Conservation (phyloP, 345 rosid genomes). For the Salix dunnii region DNA sequence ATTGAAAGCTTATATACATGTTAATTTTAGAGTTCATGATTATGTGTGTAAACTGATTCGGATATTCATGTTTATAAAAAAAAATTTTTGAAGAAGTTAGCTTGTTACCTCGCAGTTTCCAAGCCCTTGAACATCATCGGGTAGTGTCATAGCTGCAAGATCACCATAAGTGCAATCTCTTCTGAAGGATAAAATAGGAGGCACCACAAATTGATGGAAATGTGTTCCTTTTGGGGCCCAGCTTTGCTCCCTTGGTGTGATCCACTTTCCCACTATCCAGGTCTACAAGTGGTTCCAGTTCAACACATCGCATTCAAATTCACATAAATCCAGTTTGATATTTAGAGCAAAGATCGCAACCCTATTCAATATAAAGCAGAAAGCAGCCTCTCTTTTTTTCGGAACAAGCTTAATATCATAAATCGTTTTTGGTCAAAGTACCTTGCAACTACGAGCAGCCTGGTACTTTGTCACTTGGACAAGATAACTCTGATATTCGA, state of each 20-base stretch:
- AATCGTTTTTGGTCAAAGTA: conserved; percentile 7
- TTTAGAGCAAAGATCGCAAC: not conserved
- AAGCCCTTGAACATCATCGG: conserved; percentile 81
- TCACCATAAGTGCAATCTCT: conserved; percentile 86
- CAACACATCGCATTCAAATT: not conserved
- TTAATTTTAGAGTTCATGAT: too few relatives aligned
- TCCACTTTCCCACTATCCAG: conserved; percentile 99
- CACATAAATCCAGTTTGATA: not conserved
- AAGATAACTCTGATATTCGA: conserved; percentile 66
- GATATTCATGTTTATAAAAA: too few relatives aligned
- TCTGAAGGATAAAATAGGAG: conserved; percentile 72
- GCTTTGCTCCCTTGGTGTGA: conserved; percentile 76
- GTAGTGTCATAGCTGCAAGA: conserved; percentile 97
- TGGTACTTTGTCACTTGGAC: conserved; percentile 95
- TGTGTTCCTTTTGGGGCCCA: conserved; percentile 95
- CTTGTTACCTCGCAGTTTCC: conserved; percentile 77
- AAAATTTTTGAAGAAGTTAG: too few relatives aligned
- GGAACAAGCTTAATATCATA: too few relatives aligned
- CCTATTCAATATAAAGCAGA: not conserved
- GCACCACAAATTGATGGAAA: conserved; percentile 98
- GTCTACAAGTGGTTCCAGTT: conserved; percentile 38
- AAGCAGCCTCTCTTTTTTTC: too few relatives aligned
- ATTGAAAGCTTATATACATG: rapidly evolving
- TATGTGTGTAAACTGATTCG: too few relatives aligned
- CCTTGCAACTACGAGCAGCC: conserved; percentile 88